These are phyloP conservation scores for Andrographis paniculata DNA, from an alignment of 305 asterid species.

Conservation along the genomic window DNA sequence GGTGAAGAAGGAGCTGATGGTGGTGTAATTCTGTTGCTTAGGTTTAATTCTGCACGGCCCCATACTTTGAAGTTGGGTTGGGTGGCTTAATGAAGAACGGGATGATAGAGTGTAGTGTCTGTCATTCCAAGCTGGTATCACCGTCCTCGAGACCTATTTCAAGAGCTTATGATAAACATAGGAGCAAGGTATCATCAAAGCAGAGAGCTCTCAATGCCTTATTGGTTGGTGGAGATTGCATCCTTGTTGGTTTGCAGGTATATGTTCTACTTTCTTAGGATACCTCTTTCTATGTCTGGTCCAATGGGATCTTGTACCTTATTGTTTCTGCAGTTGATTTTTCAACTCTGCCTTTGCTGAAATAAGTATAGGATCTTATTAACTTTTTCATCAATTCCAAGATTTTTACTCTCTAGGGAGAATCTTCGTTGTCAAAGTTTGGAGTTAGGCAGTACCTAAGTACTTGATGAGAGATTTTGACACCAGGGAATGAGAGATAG, in stretches of 20 bases:
- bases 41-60: conserved; percentile 23
- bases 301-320: conserved; percentile 16
- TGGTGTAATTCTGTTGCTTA: not conserved
- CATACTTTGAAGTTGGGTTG: conserved; percentile 22
- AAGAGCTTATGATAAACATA: conserved; percentile 62
- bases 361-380: no score
- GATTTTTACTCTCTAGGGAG: no score
- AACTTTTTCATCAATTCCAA: no score
- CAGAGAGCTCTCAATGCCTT: conserved; percentile 61
- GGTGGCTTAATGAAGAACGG: conserved; percentile 45
- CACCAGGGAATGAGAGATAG: no score
- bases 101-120: conserved; percentile 75
- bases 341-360: no score
- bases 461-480: no score
- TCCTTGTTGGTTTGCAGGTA: conserved; percentile 77
- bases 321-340: not conserved
- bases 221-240: conserved; percentile 67
- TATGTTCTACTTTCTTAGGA: not conserved
- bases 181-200: conserved; percentile 59
- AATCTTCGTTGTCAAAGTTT: no score
- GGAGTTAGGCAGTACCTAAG: no score
- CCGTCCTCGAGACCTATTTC: conserved; percentile 56
- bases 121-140: conserved; percentile 61
- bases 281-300: not conserved
- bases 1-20: conserved; percentile 12